phyloP scores from a whole-genome alignment of 2,329 filamentous ascomycete species.

The Colletotrichum abscissum region DNA sequence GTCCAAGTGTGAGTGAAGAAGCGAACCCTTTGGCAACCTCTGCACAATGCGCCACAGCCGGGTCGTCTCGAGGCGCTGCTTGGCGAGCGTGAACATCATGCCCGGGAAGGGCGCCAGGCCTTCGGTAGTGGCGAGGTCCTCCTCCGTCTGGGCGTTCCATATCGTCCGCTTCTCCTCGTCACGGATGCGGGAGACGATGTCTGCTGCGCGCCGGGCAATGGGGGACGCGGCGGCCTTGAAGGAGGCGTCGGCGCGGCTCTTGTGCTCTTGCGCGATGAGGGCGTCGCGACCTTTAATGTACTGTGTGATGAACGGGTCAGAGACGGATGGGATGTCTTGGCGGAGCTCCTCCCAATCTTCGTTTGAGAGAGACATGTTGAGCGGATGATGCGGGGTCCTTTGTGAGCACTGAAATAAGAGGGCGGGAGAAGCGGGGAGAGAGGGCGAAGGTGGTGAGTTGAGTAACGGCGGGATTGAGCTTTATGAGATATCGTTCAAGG shows the following conservation, averaged over 20 bases:
- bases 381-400: background rate
- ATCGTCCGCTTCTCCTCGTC: conserved; percentile 76
- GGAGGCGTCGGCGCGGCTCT: conserved; percentile 77
- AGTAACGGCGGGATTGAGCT: background rate
- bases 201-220: conserved; percentile 76
- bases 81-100: conserved; percentile 86
- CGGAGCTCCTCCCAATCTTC: conserved; percentile 70
- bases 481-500: background rate
- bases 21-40: conserved; percentile 82
- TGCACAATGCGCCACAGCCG: conserved; percentile 82
- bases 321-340: conserved; percentile 64
- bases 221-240: conserved; percentile 79
- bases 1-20: conserved; percentile 84
- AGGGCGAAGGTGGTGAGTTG: background rate
- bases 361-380: conserved; percentile 56
- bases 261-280: conserved; percentile 84
- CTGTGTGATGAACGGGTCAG: conserved; percentile 84
- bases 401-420: background rate
- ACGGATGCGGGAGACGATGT: conserved; percentile 79
- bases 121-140: conserved; percentile 67
- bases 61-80: conserved; percentile 79
- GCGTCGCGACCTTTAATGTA: conserved; percentile 82
- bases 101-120: conserved; percentile 76
- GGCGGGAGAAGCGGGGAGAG: background rate
- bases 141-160: conserved; percentile 76